Evolutionary conservation across 768 basidiomycete species (phyloP), one percentile per base, ranked within the genome.

Genomic region (Infundibulicybe gibba): DNA sequence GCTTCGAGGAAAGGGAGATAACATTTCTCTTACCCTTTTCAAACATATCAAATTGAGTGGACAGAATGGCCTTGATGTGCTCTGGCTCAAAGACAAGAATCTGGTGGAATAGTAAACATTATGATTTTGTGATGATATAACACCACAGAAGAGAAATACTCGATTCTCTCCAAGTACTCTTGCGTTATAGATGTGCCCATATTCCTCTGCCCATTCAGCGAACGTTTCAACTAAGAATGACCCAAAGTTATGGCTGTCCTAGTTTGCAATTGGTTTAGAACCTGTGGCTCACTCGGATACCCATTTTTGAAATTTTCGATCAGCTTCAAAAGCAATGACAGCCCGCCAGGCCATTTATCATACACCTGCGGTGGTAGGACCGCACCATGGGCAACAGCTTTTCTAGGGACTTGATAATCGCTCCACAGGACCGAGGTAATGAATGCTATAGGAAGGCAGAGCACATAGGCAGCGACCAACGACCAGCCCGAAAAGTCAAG

Each of bases 21-120:
- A 11, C 13, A 37, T 32, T 11, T 33, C 41, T 47, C 45, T 4
- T 55, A 60, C 62, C 65, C 53, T 68, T 68, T 35, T 60, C 65
- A 43, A 61, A 71, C 14, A 56, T 57, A 17, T 63, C 61, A 45
- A 71, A 70, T 41, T 72, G 64, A 0, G 67, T 69, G 4, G 71
- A 61, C 1, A 74, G 53, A 15, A 74, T 63, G 1, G 61, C 55
- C 51, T 56, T 66, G 44, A 67, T 54, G 45, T 65, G 54, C 35
- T 75, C 74, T 3, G 77, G 77, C 45, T 80, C 77, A 6, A 54
- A 50, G 1, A 76, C 78, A 11, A 77, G 54, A 44, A 77, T 56
- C 74, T 76, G 25, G 33, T 43, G 15, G 40, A 9, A 16, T 6
- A n/a, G 25, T 44, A 15, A 40, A 6, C 14, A 8, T 12, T 6